Evolutionary conservation across 768 basidiomycete species (phyloP).

Genomic region (Boletus reticuloceps): DNA sequence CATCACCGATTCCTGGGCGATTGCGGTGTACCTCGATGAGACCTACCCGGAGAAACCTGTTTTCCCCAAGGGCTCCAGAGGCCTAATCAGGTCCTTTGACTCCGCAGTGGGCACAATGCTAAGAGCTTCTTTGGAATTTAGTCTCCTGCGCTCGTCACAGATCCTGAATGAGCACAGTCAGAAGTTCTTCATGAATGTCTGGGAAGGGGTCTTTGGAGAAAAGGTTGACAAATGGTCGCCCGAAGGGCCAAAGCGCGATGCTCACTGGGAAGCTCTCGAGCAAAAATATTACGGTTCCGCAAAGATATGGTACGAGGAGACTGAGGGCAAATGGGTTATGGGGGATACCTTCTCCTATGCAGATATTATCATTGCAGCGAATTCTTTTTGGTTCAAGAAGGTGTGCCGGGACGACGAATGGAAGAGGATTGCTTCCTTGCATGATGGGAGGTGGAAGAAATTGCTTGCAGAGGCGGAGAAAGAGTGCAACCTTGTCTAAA

Average conservation of each 20-base stretch:
- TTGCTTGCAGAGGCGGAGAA: slow-evolving; percentile 22
- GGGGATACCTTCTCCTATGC: slow-evolving; percentile 30
- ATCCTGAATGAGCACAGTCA: slow-evolving; percentile 34
- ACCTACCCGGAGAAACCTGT: slow-evolving; percentile 32
- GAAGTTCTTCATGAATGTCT: slow-evolving; percentile 38
- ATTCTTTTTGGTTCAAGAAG: slow-evolving; percentile 15
- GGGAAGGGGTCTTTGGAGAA: slow-evolving; percentile 31
- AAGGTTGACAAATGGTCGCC: slow-evolving; percentile 40
- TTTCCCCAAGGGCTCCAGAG: slow-evolving; percentile 22
- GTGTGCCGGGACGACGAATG: slow-evolving; percentile 26
- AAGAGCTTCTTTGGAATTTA: slow-evolving; percentile 5
- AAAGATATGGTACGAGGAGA: slow-evolving; percentile 22
- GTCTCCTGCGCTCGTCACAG: slow-evolving; percentile 20
- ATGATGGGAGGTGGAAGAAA: slow-evolving; percentile 27
- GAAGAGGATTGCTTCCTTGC: slow-evolving; percentile 21
- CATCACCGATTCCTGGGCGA: slow-evolving; percentile 30
- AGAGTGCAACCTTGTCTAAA: slow-evolving; percentile 20
- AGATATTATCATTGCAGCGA: slow-evolving; percentile 23
- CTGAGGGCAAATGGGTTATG: slow-evolving; percentile 29
- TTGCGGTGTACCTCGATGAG: slow-evolving; percentile 36
- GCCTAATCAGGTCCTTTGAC: slow-evolving; percentile 22
- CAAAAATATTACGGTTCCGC: slow-evolving; percentile 3
- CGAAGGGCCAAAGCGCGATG: slow-evolving; percentile 31
- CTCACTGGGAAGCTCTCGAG: slow-evolving; percentile 24
- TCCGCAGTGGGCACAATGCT: not conserved